Evolutionary conservation across 208 protist species (phyloP), one percentile per base, ranked within the genome.

Genomic region (Leishmania lainsoni): DNA sequence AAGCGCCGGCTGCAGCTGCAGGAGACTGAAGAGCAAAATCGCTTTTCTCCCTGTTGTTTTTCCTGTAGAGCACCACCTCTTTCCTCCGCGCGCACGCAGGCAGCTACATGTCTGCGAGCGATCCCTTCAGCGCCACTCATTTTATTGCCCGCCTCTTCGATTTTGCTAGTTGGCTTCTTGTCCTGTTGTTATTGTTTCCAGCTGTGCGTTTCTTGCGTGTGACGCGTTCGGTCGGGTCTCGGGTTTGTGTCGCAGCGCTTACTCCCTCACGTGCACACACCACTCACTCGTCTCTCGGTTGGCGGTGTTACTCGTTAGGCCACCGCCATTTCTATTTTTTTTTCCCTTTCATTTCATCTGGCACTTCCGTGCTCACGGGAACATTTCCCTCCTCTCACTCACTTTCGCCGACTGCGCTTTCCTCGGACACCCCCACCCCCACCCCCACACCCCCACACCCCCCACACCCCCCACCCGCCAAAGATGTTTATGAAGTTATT

Each of bases 401-500:
- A 5, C 22, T 51, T 49, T 51, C 29, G 26, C n/a, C 54, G 45
- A 42, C 52, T 56, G 52, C 52, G 17, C 52, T 56, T 56, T 20
- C 52, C 52, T 20, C 22, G 52, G 10, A 56, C 52, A 32, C 35
- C n/a, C n/a, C n/a, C n/a, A n/a, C n/a, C n/a, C n/a, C n/a, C n/a
- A n/a, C 48, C 52, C 45, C 20, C 71, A 45, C 51, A 35, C 22
- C 58, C n/a, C 35, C 65, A 56, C 52, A 32, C 35, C 48, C 52
- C 45, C 20, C 71, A 45, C 51, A 35, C 22, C 58, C 58, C 35
- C 65, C 49, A 29, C 61, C 17, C 12, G 61, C 32, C 65, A 84
- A 84, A 81, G 17, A 97, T 97, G 94, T 96, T 97, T 81, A 86
- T 88, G 75, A 96, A 92, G 75, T 78, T 97, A 0, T 95, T 96